Base-by-base conservation (phyloP, 805 yeast genomes). In the Spathaspora girioi region DNA sequence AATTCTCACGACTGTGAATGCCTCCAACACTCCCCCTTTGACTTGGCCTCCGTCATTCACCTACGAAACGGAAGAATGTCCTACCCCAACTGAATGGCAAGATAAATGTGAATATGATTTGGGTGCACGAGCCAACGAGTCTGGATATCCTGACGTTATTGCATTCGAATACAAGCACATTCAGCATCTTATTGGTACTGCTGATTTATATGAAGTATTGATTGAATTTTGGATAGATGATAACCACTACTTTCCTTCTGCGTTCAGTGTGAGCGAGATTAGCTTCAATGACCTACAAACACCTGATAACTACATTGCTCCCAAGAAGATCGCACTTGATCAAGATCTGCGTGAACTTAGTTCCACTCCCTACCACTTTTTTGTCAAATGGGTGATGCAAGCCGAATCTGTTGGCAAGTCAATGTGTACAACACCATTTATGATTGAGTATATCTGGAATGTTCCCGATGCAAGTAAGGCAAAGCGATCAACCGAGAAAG, bases 341-440 rank as follows among this genome's bases (percentile, higher is more conserved):
- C 32, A 9, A 10, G 32, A 29, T 12, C 32, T 9, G 11, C 10
- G 3, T 4, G 14, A 29, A 10, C 14, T 10, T 29, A 8, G 14
- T 35, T 3, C 3, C 11, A 3, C 15, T 14, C 40, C 40, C 8
- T 12, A 35, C 40, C 46, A 44, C 26, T 44, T 44, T 32, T 31
- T 19, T 20, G 46, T 44, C 11, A 17, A 11, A 18, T 44, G 46
- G 46, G 8, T 44, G n/a, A 44, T 44, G 46, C 12, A 44, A 18
- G 14, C 46, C 10, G 27, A 44, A 1, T 6, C 14, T 17, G 14
- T 4, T 10, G 15, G 15, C 10, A 7, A 44, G 8, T 6, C 5
- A 20, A 23, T n/a, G 5, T 31, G 38, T 17, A 20, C 40, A 12
- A 20, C 46, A 1, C 46, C 46, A 17, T 31, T 44, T 23, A 5